Percentiles rank a stretch among this genome's conserved stretches.
Evolutionary conservation across 345 rosid genomes (phyloP).

Genomic region (Syzygium grande): DNA sequence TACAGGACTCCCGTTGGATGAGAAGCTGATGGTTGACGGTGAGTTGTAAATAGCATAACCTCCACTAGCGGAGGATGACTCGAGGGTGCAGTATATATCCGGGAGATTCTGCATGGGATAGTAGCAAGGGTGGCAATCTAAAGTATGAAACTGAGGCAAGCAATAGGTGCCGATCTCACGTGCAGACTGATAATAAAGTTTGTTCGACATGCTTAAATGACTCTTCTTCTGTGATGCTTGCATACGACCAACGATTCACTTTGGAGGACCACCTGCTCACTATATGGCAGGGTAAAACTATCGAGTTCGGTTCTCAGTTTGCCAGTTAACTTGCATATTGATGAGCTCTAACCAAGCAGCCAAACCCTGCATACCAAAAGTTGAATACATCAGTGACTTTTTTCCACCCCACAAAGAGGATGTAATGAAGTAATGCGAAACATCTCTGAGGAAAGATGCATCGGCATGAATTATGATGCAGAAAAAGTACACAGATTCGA

Average conservation of each 20-base stretch:
- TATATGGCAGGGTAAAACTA: not conserved
- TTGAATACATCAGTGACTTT: not conserved
- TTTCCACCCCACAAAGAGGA: not conserved
- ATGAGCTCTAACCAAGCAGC: not conserved
- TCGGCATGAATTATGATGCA: not conserved
- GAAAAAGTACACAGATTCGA: not conserved
- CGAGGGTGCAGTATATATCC: slow-evolving; percentile 47
- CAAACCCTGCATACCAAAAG: not conserved
- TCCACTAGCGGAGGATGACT: slow-evolving; percentile 46
- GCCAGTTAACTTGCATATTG: not conserved
- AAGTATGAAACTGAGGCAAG: slow-evolving; percentile 29
- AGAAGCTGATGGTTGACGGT: slow-evolving; percentile 33
- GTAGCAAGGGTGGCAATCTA: slow-evolving; percentile 19
- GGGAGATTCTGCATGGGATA: slow-evolving; percentile 24
- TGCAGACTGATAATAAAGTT: slow-evolving; percentile 23
- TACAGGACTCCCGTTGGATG: slow-evolving; percentile 36
- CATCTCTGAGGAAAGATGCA: not conserved
- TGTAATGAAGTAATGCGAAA: not conserved
- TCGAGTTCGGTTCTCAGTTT: not conserved
- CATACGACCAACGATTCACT: slow-evolving; percentile 7
- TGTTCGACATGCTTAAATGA: slow-evolving; percentile 31
- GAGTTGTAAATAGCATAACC: slow-evolving; percentile 16
- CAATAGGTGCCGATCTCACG: slow-evolving; percentile 33
- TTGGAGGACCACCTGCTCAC: not conserved
- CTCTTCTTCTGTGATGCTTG: slow-evolving; percentile 23